Conservation (phyloP, 192 early-diverging fungal genomes). For the Coemansia sp. region DNA sequence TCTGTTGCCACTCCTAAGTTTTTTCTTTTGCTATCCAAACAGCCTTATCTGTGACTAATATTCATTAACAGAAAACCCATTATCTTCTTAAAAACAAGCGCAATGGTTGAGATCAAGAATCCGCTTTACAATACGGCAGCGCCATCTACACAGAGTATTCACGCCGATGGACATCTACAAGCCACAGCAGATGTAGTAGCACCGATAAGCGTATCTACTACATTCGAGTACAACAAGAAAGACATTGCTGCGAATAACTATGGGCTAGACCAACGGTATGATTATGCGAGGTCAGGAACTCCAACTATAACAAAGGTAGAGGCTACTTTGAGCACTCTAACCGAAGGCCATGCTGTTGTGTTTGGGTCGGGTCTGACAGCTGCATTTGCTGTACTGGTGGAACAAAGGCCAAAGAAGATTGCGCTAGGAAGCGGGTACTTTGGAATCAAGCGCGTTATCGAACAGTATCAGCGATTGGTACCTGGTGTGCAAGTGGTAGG, state of each 20-base stretch:
- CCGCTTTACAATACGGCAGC: conserved; percentile 15
- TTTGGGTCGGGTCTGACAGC: conserved; percentile 64
- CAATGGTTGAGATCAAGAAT: conserved; percentile 43
- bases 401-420: conserved; percentile 54
- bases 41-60: too few relatives aligned
- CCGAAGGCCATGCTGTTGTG: conserved; percentile 60
- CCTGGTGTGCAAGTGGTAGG: conserved; percentile 29
- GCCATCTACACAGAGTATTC: conserved; percentile 53
- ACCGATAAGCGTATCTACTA: conserved; percentile 59
- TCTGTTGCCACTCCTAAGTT: too few relatives aligned
- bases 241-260: conserved; percentile 35
- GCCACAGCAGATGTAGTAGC: conserved; percentile 55
- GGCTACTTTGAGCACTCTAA: conserved; percentile 55
- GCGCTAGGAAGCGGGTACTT: conserved; percentile 35
- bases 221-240: conserved; percentile 40
- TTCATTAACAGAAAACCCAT: too few relatives aligned
- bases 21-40: too few relatives aligned
- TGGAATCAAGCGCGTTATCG: conserved; percentile 29
- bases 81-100: too few relatives aligned
- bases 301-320: conserved; percentile 56
- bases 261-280: conserved; percentile 37
- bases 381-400: conserved; percentile 55
- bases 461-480: conserved; percentile 29
- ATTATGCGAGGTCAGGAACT: conserved; percentile 55
- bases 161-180: conserved; percentile 52